A percentile compares a stretch with the other conserved stretches of the same genome.
Conservation (phyloP, 2,329 filamentous ascomycete species). For the Cladobotryum mycophilum region DNA sequence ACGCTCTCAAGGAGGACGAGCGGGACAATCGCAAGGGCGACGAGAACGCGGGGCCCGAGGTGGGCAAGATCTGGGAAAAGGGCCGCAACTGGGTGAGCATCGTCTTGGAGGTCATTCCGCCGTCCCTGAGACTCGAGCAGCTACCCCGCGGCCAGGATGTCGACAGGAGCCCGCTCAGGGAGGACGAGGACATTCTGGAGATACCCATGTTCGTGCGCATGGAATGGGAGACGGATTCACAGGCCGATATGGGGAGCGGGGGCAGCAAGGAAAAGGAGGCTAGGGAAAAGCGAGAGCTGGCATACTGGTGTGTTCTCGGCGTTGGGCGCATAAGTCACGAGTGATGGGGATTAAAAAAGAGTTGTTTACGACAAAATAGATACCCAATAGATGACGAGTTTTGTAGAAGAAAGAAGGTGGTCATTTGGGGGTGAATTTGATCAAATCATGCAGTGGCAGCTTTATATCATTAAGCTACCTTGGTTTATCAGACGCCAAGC, state of each 20-base stretch:
- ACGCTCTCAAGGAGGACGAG: conserved; percentile 62
- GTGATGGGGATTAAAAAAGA: conserved; percentile 15
- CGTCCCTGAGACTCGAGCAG: conserved; percentile 41
- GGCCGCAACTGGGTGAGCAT: conserved; percentile 94
- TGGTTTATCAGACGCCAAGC: conserved; percentile 43
- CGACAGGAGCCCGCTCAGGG: conserved; percentile 43
- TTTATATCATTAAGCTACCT: conserved; percentile 41
- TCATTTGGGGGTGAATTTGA: conserved; percentile 18
- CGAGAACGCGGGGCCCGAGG: conserved; percentile 57
- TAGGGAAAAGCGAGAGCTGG: conserved; percentile 77
- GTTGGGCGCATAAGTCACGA: conserved; percentile 68
- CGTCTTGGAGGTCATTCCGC: conserved; percentile 79
- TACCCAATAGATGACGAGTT: conserved; percentile 25
- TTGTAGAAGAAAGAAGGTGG: too few relatives aligned
- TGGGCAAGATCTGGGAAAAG: conserved; percentile 92
- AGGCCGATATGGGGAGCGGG: conserved; percentile 56
- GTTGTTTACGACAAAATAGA: conserved; percentile 2
- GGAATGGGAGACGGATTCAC: conserved; percentile 75
- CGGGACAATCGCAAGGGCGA: conserved; percentile 34
- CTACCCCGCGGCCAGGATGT: conserved; percentile 30
- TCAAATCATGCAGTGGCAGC: conserved; percentile 33
- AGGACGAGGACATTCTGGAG: conserved; percentile 66
- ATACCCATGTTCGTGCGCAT: conserved; percentile 90
- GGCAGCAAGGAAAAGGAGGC: conserved; percentile 50
- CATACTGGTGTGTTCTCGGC: conserved; percentile 92